Conservation (phyloP, 257 asterid species). For the Gynochthodes officinalis region DNA sequence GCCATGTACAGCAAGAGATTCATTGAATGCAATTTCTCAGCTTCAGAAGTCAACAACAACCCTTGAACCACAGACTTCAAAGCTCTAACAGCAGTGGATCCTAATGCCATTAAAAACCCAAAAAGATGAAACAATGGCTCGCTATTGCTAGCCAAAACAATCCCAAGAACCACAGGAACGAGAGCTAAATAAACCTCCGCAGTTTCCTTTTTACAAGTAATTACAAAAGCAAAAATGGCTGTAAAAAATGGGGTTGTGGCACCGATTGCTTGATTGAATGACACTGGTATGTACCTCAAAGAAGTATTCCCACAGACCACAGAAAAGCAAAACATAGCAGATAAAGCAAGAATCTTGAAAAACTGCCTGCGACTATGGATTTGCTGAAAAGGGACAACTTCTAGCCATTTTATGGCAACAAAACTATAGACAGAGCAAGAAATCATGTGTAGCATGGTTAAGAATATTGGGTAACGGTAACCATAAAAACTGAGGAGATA, state of each 20-base stretch:
- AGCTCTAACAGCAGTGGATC: constrained; percentile 95
- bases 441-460: constrained; percentile 91
- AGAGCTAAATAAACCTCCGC: constrained; percentile 87
- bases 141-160: constrained; percentile 86
- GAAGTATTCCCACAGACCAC: constrained; percentile 98
- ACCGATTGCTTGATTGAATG: constrained; percentile 92
- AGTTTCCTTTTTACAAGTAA: constrained; percentile 75
- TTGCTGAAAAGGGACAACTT: constrained; percentile 82
- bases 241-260: constrained; percentile 96
- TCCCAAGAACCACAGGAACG: constrained; percentile 87
- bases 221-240: constrained; percentile 79
- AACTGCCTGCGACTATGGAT: constrained; percentile 79
- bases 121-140: constrained; percentile 86
- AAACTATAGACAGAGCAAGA: constrained; percentile 75
- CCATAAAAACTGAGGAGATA: constrained; percentile 86
- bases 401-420: constrained; percentile 71
- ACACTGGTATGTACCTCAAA: constrained; percentile 78
- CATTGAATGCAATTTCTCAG: constrained; percentile 91
- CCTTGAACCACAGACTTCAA: constrained; percentile 94
- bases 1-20: constrained; percentile 93
- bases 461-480: constrained; percentile 77
- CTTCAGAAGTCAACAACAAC: constrained; percentile 70
- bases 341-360: constrained; percentile 69
- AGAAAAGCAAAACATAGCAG: constrained; percentile 76
- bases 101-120: constrained; percentile 78